phyloP scores from a whole-genome alignment of 345 rosid species.

The Salix arbutifolia region DNA sequence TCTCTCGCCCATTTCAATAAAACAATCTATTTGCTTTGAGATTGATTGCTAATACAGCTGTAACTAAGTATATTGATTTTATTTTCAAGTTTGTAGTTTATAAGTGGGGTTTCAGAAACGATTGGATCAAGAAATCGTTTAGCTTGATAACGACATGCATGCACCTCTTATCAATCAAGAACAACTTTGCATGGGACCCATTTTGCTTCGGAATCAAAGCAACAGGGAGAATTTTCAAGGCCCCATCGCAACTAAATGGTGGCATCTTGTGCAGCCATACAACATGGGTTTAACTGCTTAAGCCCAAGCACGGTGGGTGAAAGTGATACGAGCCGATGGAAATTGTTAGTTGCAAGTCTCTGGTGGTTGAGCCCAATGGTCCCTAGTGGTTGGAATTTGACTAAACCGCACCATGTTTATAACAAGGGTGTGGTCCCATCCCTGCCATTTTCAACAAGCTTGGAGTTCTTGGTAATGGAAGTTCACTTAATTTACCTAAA shows the following conservation, averaged over 20 bases:
- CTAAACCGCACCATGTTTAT: background rate
- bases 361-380: background rate
- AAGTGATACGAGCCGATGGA: background rate
- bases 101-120: too few species aligned
- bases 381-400: background rate
- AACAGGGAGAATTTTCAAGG: background rate
- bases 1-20: too few species aligned
- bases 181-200: background rate
- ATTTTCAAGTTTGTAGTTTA: too few species aligned
- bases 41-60: too few species aligned
- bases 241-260: background rate
- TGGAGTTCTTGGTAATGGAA: too few species aligned
- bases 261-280: background rate
- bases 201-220: constrained; percentile 4
- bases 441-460: background rate
- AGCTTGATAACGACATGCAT: background rate
- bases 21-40: too few species aligned
- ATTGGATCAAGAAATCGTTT: too few species aligned
- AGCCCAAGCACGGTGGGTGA: too few species aligned
- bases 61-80: too few species aligned
- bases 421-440: constrained; percentile 16
- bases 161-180: too few species aligned
- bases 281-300: too few species aligned
- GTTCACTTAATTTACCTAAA: too few species aligned
- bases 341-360: background rate